Percentiles rank a stretch among this genome's conserved stretches.
These are phyloP conservation scores for Leptomonas seymouri DNA, from an alignment of 208 protist genomes.

Conservation along the genomic window DNA sequence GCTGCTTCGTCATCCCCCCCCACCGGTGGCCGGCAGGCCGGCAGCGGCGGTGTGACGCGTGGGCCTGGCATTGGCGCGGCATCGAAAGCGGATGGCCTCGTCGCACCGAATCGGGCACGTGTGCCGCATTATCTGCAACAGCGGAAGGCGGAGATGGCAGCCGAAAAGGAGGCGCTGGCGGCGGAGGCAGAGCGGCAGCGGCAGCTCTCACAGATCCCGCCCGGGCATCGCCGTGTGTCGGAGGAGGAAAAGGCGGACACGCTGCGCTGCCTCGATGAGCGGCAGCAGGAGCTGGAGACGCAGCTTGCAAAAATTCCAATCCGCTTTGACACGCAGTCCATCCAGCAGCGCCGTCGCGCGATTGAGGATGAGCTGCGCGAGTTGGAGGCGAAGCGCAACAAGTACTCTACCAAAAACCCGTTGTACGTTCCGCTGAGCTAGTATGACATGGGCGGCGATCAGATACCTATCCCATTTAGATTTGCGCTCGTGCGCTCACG, in stretches of 20 bases:
- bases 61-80: neutral
- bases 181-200: conserved; percentile 55
- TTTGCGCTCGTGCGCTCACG: too few relatives aligned
- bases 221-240: conserved; percentile 77
- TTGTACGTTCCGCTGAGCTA: conserved; percentile 69
- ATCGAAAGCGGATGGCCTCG: neutral
- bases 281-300: conserved; percentile 75
- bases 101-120: conserved; percentile 35
- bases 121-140: conserved; percentile 80
- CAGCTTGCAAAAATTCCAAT: conserved; percentile 84
- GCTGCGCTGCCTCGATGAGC: conserved; percentile 47
- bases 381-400: conserved; percentile 61
- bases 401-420: conserved; percentile 68
- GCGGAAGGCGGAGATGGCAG: conserved; percentile 82
- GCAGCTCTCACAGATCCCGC: conserved; percentile 74
- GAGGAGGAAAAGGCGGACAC: conserved; percentile 79
- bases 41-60: too few relatives aligned
- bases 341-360: conserved; percentile 49
- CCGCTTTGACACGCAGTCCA: conserved; percentile 82
- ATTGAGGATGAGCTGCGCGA: conserved; percentile 81
- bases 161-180: conserved; percentile 65
- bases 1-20: too few relatives aligned
- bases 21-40: too few relatives aligned
- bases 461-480: neutral
- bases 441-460: neutral